Evolutionary conservation across 306 rosid species (phyloP).

Genomic region (Oemleria cerasiformis): DNA sequence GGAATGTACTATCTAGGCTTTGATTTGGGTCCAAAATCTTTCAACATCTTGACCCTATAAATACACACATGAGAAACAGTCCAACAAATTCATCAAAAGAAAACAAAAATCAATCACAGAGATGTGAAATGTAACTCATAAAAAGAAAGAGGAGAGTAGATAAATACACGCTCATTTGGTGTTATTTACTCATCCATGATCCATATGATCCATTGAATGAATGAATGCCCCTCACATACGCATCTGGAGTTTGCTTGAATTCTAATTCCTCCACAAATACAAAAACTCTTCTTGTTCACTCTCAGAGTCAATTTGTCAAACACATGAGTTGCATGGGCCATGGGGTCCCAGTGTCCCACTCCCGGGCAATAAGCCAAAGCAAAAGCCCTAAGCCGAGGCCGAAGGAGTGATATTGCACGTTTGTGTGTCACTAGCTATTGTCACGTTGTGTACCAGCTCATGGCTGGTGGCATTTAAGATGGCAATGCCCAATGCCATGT

Average conservation of each 20-base stretch:
- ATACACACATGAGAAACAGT: not conserved
- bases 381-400: constrained; percentile 4
- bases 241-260: constrained; percentile 1
- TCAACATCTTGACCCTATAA: constrained; percentile 9
- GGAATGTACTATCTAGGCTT: constrained; percentile 48
- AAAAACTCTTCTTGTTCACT: too few relatives aligned
- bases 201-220: not conserved
- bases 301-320: too few relatives aligned
- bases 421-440: constrained; percentile 11
- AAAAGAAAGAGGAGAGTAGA: not conserved
- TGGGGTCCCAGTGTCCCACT: too few relatives aligned
- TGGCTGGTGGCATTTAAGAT: constrained; percentile 36
- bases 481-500: constrained; percentile 12
- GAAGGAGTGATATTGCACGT: constrained; percentile 9
- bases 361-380: not conserved
- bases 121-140: not conserved
- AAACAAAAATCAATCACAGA: not conserved
- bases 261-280: not conserved
- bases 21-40: constrained; percentile 38
- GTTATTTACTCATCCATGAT: too few relatives aligned
- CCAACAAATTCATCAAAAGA: not conserved
- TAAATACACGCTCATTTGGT: not conserved
- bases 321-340: too few relatives aligned
- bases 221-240: not conserved
- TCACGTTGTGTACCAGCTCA: constrained; percentile 11